Evolutionary conservation across 805 yeast species (phyloP).

Genomic region (Saccharomycopsis fermentans): DNA sequence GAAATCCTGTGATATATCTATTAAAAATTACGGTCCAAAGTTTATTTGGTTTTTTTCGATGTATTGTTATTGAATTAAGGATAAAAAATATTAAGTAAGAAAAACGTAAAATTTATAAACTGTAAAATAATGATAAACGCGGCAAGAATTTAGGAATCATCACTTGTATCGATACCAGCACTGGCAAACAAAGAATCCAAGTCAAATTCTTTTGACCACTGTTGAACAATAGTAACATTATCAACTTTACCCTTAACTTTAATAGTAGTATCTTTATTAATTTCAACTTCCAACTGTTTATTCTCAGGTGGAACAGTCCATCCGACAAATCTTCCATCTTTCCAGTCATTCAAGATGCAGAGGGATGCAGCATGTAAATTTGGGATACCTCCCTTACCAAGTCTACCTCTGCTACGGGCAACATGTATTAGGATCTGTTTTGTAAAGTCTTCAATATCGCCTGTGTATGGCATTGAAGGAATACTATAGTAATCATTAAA

Average conservation of each 20-base stretch:
- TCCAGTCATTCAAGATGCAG: slow-evolving; percentile 85
- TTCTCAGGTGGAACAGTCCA: slow-evolving; percentile 65
- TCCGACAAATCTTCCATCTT: slow-evolving; percentile 88
- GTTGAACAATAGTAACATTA: slow-evolving; percentile 69
- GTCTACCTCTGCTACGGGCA: slow-evolving; percentile 85
- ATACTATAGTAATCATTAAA: slow-evolving; percentile 64
- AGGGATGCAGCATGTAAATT: slow-evolving; percentile 78
- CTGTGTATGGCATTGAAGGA: slow-evolving; percentile 55
- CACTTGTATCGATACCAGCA: slow-evolving; percentile 22
- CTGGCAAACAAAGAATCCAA: slow-evolving; percentile 64
- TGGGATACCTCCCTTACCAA: slow-evolving; percentile 89
- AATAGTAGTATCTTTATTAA: slow-evolving; percentile 35
- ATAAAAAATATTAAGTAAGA: background rate
- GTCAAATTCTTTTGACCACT: slow-evolving; percentile 93
- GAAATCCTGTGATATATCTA: background rate
- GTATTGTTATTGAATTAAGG: too few relatives aligned
- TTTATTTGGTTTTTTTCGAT: too few relatives aligned
- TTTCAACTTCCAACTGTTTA: slow-evolving; percentile 16
- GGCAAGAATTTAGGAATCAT: background rate
- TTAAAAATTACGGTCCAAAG: background rate
- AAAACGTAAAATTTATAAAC: background rate
- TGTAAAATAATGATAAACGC: too few relatives aligned
- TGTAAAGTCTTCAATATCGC: slow-evolving; percentile 62
- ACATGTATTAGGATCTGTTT: slow-evolving; percentile 85
- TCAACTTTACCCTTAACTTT: slow-evolving; percentile 35